Evolutionary conservation across 139 green algal species (phyloP).

Genomic region (Auxenochlorella pyrenoidosa): DNA sequence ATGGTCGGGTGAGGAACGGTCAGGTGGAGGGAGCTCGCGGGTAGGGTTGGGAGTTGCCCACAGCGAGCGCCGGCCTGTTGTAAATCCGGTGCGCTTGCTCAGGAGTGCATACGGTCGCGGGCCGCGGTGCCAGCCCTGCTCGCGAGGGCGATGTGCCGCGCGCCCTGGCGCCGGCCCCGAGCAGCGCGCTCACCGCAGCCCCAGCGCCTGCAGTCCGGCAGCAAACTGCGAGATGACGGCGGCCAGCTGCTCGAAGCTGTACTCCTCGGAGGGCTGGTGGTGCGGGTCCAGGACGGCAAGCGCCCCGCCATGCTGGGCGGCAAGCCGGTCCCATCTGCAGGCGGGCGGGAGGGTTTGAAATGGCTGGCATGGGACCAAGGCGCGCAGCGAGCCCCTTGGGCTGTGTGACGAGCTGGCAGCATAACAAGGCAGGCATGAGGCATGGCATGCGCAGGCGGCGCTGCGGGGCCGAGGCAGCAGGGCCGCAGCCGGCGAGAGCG

Average conservation of each 20-base stretch:
- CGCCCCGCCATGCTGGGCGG: conserved; percentile 46
- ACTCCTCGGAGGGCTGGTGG: conserved; percentile 31
- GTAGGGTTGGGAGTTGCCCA: no score
- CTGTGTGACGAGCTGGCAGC: neutral
- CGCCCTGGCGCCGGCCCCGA: no score
- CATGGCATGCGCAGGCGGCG: no score
- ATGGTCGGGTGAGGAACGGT: neutral
- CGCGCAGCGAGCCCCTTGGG: no score
- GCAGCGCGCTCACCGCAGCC: conserved; percentile 49
- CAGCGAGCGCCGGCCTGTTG: neutral
- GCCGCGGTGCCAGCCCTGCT: no score
- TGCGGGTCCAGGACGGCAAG: conserved; percentile 69
- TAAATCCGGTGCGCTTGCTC: neutral
- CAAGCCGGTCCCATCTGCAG: conserved; percentile 37
- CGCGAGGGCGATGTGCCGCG: no score
- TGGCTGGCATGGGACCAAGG: no score
- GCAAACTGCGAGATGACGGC: conserved; percentile 60
- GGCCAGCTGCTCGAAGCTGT: conserved; percentile 26
- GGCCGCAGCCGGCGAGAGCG: neutral
- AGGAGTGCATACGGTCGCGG: neutral
- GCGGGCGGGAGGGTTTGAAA: neutral
- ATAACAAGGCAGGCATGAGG: neutral
- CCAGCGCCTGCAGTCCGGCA: conserved; percentile 62
- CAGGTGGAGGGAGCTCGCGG: no score
- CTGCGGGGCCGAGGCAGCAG: neutral